Percentiles rank a stretch among this genome's conserved stretches.
Evolutionary conservation across 164 flowering plant genomes (phyloP).

Genomic region (Saururus chinensis): DNA sequence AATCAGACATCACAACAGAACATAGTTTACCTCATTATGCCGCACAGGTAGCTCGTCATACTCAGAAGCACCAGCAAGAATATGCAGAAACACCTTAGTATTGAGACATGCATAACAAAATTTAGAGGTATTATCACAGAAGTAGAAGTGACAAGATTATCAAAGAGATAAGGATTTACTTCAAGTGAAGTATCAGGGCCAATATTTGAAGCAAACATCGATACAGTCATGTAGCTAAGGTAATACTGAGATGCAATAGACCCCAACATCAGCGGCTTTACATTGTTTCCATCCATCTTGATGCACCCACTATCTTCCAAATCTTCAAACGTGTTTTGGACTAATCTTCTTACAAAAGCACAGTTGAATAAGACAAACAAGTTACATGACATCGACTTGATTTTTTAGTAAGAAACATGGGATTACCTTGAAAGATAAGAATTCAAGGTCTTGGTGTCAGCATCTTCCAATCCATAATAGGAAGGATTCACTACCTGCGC

Average conservation of each 20-base stretch:
- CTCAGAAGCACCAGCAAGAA: constrained; percentile 88
- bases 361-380: not conserved
- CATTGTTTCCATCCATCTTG: constrained; percentile 62
- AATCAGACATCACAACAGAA: not conserved
- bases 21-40: constrained; percentile 79
- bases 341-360: constrained; percentile 45
- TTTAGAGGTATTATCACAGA: not conserved
- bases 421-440: constrained; percentile 80
- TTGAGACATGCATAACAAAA: not conserved
- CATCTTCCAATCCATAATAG: constrained; percentile 75
- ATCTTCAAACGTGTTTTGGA: constrained; percentile 84
- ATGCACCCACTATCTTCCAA: constrained; percentile 95
- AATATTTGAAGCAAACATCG: constrained; percentile 95
- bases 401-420: not conserved
- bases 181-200: constrained; percentile 85
- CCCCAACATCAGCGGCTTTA: constrained; percentile 81
- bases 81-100: constrained; percentile 65
- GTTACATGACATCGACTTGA: too few species aligned
- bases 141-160: not conserved
- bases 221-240: constrained; percentile 82
- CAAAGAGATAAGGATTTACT: constrained; percentile 31
- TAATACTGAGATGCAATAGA: constrained; percentile 95
- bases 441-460: constrained; percentile 51
- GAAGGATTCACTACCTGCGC: constrained; percentile 85
- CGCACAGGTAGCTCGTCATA: constrained; percentile 97